phyloP scores from a whole-genome alignment of 2,329 filamentous ascomycete genomes.

The Mollisiaceae sp. region DNA sequence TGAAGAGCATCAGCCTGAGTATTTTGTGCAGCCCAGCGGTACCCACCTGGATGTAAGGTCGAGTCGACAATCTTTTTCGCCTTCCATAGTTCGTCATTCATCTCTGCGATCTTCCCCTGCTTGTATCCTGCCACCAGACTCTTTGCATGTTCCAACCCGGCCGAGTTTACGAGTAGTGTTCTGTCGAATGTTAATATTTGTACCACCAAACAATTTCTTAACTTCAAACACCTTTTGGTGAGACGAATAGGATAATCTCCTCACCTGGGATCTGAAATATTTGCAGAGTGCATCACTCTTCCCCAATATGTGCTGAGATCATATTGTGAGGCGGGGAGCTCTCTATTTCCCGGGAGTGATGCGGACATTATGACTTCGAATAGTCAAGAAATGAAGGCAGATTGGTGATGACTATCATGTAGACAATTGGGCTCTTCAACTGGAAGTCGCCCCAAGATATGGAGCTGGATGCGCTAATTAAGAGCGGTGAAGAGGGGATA shows the following conservation, averaged over 20 bases:
- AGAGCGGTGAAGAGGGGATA: slow-evolving; percentile 1
- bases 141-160: slow-evolving; percentile 87
- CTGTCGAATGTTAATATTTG: slow-evolving; percentile 52
- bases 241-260: slow-evolving; percentile 43
- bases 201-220: slow-evolving; percentile 17
- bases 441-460: background rate
- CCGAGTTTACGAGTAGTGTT: slow-evolving; percentile 79
- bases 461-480: slow-evolving; percentile 1
- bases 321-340: slow-evolving; percentile 90
- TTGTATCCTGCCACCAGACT: slow-evolving; percentile 83
- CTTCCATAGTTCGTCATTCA: slow-evolving; percentile 91
- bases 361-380: slow-evolving; percentile 58
- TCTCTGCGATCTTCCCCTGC: slow-evolving; percentile 74
- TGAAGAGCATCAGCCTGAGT: slow-evolving; percentile 44
- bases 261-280: slow-evolving; percentile 95
- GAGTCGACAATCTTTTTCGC: slow-evolving; percentile 98
- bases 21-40: slow-evolving; percentile 1
- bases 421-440: background rate
- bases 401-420: background rate
- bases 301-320: slow-evolving; percentile 95
- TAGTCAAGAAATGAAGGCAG: background rate
- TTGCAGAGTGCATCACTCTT: slow-evolving; percentile 84
- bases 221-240: slow-evolving; percentile 15
- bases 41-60: slow-evolving; percentile 88
- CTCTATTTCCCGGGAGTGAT: slow-evolving; percentile 71